Conservation (phyloP, 495 filamentous ascomycete genomes). For the Penicillium silybi region DNA sequence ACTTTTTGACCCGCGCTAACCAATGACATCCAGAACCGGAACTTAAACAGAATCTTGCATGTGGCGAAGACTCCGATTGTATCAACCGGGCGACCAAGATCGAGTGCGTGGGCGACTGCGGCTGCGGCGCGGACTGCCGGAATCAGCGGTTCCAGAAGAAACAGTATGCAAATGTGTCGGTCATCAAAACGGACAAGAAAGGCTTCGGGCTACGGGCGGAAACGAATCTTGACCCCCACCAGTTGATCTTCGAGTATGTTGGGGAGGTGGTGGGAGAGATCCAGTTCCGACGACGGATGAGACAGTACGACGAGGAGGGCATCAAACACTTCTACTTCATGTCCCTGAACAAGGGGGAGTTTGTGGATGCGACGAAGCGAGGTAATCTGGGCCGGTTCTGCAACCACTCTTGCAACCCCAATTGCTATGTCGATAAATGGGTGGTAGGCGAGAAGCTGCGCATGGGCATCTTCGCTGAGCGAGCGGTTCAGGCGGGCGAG, state of each 20-base stretch:
- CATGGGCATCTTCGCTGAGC: conserved; percentile 97
- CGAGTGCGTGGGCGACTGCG: conserved; percentile 83
- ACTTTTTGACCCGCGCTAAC: background rate
- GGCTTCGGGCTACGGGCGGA: conserved; percentile 88
- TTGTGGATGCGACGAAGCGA: conserved; percentile 96
- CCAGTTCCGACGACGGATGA: conserved; percentile 81
- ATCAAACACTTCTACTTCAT: conserved; percentile 99
- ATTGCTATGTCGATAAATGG: conserved; percentile 99
- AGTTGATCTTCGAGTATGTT: conserved; percentile 97
- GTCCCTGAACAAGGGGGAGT: conserved; percentile 94
- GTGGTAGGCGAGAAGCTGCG: conserved; percentile 96
- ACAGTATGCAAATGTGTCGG: conserved; percentile 85
- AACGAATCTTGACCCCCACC: conserved; percentile 66
- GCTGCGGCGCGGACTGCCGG: conserved; percentile 82
- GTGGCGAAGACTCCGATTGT: conserved; percentile 95
- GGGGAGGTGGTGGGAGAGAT: conserved; percentile 95
- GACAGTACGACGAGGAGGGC: conserved; percentile 88
- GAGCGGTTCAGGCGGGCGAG: conserved; percentile 80
- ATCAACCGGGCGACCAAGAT: conserved; percentile 98
- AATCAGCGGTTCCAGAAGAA: conserved; percentile 93
- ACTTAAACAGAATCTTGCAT: conserved; percentile 69
- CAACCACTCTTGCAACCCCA: conserved; percentile 98
- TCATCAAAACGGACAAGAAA: conserved; percentile 97
- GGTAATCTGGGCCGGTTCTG: conserved; percentile 96
- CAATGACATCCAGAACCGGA: conserved; percentile 49